A percentile compares a stretch with the other conserved stretches of the same genome.
phyloP scores from a whole-genome alignment of 2,329 filamentous ascomycete genomes.

The Trichoderma gracile region DNA sequence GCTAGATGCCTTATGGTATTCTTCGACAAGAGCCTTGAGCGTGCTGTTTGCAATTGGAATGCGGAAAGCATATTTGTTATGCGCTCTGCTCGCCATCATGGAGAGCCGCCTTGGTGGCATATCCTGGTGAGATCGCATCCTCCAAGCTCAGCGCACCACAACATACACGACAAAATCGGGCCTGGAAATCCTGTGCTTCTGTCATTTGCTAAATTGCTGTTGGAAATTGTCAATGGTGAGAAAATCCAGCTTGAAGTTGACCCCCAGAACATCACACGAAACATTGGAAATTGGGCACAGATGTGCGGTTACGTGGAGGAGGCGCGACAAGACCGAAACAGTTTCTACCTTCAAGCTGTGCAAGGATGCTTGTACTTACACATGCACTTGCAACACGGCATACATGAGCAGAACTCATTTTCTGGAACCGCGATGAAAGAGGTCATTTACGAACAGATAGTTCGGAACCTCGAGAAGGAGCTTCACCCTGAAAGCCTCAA shows the following conservation, averaged over 20 bases:
- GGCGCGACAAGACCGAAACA: constrained; percentile 15
- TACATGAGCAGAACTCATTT: neutral
- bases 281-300: constrained; percentile 16
- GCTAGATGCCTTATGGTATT: constrained; percentile 22
- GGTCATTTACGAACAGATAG: constrained; percentile 24
- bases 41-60: constrained; percentile 18
- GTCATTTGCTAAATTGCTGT: constrained; percentile 21
- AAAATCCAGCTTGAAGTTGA: constrained; percentile 12
- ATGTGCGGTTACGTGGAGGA: constrained; percentile 17
- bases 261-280: neutral
- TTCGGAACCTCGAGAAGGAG: constrained; percentile 18
- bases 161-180: neutral
- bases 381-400: neutral
- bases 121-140: neutral
- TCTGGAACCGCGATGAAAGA: constrained; percentile 2
- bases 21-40: constrained; percentile 21
- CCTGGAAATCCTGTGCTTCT: constrained; percentile 23
- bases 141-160: neutral
- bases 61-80: constrained; percentile 18
- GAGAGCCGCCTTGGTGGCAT: constrained; percentile 2
- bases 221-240: constrained; percentile 22
- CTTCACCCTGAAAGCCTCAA: constrained; percentile 14
- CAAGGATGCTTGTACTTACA: constrained; percentile 21
- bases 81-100: neutral
- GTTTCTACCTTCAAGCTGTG: constrained; percentile 24